Conservation (phyloP, 179 eudicot species). For the Corrigiola litoralis region DNA sequence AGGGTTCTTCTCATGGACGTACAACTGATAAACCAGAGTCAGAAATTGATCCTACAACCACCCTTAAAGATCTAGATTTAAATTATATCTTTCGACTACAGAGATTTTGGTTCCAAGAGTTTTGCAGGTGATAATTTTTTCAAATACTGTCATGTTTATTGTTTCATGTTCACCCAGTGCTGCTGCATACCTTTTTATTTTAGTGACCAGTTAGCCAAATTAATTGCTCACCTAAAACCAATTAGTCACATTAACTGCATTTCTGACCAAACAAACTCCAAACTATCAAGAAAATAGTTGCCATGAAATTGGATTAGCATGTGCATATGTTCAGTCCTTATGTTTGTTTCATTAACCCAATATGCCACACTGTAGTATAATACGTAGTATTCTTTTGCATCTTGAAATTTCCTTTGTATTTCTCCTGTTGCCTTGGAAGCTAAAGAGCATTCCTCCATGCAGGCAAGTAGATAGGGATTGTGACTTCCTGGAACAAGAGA, state of each 20-base stretch:
- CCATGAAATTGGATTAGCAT: background rate
- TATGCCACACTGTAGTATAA: no score
- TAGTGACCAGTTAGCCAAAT: background rate
- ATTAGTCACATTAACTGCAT: background rate
- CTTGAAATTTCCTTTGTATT: background rate
- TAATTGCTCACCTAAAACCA: background rate
- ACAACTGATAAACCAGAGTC: slow-evolving; percentile 69
- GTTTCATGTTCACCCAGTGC: background rate
- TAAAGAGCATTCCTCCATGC: slow-evolving; percentile 17
- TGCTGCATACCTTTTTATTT: background rate
- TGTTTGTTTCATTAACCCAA: no score
- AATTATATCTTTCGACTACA: slow-evolving; percentile 75
- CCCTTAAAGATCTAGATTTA: slow-evolving; percentile 88
- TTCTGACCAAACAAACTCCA: background rate
- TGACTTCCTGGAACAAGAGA: slow-evolving; percentile 80
- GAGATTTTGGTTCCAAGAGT: slow-evolving; percentile 81
- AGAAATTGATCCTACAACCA: slow-evolving; percentile 81
- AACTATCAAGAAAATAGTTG: no score
- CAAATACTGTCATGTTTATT: background rate
- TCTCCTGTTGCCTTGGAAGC: background rate
- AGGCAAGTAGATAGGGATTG: slow-evolving; percentile 86
- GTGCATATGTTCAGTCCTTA: background rate
- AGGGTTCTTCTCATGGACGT: slow-evolving; percentile 95
- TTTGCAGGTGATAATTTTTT: slow-evolving; percentile 54
- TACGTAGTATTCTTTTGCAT: no score